Conservation (phyloP, 306 rosid genomes). For the Quercus agrifolia region DNA sequence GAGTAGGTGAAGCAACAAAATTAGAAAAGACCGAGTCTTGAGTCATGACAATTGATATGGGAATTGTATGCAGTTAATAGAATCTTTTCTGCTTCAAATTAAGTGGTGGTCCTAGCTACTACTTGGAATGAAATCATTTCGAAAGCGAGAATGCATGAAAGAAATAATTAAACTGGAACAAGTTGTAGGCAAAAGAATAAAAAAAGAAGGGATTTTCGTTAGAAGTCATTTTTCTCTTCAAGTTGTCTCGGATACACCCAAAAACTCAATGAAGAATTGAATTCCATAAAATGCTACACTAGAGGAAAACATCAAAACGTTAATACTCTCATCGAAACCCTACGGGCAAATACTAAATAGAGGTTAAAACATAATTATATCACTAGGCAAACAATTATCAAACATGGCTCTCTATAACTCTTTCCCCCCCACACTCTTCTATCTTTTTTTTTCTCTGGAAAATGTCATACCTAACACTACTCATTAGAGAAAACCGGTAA, state of each 20-base stretch:
- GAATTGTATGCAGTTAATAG: slow-evolving; percentile 30
- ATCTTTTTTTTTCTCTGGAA: slow-evolving; percentile 7
- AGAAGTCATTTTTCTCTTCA: not conserved
- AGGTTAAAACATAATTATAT: slow-evolving; percentile 22
- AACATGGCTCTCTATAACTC: not conserved
- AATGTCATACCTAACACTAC: slow-evolving; percentile 39
- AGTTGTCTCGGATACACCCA: slow-evolving; percentile 2
- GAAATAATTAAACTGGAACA: slow-evolving; percentile 26
- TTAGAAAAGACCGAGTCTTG: slow-evolving; percentile 30
- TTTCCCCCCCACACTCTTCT: not conserved
- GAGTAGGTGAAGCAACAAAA: slow-evolving; percentile 35
- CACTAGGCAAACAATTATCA: slow-evolving; percentile 25
- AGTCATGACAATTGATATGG: slow-evolving; percentile 19
- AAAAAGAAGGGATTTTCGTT: not conserved
- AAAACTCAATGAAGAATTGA: slow-evolving; percentile 1
- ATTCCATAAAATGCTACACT: not conserved
- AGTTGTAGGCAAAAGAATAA: slow-evolving; percentile 14
- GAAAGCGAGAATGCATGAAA: slow-evolving; percentile 59
- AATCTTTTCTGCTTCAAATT: slow-evolving; percentile 12
- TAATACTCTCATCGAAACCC: slow-evolving; percentile 11
- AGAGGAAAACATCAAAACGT: slow-evolving; percentile 14
- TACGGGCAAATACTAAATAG: not conserved
- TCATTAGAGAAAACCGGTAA: slow-evolving; percentile 35
- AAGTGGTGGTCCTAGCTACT: slow-evolving; percentile 61
- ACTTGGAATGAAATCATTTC: slow-evolving; percentile 62